Evolutionary conservation across 306 rosid genomes (phyloP).

Genomic region (Cyamopsis tetragonoloba): DNA sequence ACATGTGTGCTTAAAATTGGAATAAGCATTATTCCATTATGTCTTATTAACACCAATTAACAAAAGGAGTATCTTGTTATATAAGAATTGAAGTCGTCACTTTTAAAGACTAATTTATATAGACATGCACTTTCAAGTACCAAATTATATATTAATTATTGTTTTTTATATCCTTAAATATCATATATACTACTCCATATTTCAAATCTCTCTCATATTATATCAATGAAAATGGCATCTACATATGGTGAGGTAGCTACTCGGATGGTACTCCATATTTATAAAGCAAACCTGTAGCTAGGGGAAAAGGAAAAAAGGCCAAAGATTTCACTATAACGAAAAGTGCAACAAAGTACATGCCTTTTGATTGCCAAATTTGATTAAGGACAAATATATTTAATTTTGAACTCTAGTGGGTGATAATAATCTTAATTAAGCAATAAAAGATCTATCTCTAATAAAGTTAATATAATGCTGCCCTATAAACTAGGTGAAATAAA

Average conservation of each 20-base stretch:
- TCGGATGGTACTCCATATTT: neutral
- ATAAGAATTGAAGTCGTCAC: neutral
- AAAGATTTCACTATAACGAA: neutral
- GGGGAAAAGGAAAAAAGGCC: neutral
- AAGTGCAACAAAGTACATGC: constrained; percentile 30
- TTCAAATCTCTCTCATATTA: neutral
- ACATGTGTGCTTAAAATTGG: too few species aligned
- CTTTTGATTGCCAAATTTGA: constrained; percentile 25
- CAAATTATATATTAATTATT: too few species aligned
- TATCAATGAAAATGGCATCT: neutral
- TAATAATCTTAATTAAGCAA: constrained; percentile 18
- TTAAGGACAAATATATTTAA: constrained; percentile 19
- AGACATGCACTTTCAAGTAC: neutral
- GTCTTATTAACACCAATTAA: too few species aligned
- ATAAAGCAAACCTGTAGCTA: neutral
- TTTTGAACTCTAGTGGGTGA: neutral
- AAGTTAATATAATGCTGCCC: constrained; percentile 14
- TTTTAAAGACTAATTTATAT: neutral
- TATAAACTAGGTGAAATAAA: constrained; percentile 5
- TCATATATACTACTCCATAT: neutral
- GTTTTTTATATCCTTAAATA: too few species aligned
- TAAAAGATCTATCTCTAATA: neutral
- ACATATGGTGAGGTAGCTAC: neutral
- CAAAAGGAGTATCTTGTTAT: too few species aligned
- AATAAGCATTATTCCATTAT: too few species aligned